These are phyloP conservation scores for Wallemia hederae DNA, from an alignment of 1,284 basidiomycete species.

Conservation along the genomic window DNA sequence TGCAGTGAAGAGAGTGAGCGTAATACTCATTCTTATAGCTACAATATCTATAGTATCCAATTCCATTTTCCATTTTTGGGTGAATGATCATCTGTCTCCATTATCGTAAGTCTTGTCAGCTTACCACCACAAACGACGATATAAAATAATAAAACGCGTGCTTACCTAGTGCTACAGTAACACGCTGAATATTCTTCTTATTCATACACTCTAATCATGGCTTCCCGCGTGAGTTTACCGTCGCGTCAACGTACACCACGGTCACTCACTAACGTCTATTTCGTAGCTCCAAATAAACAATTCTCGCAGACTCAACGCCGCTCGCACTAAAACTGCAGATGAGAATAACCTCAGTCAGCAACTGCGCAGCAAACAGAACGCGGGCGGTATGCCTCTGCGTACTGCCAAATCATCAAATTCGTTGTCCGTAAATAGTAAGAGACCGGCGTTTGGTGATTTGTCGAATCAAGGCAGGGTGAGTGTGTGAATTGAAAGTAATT, in stretches of 20 bases:
- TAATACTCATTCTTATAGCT: too few species aligned
- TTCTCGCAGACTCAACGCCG: background rate
- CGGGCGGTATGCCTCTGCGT: background rate
- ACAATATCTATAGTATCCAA: too few species aligned
- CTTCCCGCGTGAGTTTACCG: background rate
- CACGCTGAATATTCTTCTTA: background rate
- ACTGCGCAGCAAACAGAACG: background rate
- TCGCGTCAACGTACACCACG: too few species aligned
- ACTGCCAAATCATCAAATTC: background rate
- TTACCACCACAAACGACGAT: background rate
- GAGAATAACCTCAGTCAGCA: background rate
- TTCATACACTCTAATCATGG: background rate
- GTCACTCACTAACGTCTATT: background rate
- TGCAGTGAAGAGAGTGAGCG: too few species aligned
- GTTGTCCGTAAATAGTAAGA: background rate
- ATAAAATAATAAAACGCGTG: background rate
- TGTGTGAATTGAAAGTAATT: background rate
- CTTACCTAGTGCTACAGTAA: background rate
- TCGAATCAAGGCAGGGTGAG: background rate
- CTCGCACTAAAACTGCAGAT: background rate
- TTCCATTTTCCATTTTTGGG: background rate
- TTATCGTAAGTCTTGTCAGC: background rate
- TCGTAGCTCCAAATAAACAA: background rate
- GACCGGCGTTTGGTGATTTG: background rate
- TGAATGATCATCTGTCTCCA: background rate